A percentile compares a stretch with the other conserved stretches of the same genome.
Conservation (phyloP, 768 basidiomycete genomes). For the Gautieria morchelliformis region DNA sequence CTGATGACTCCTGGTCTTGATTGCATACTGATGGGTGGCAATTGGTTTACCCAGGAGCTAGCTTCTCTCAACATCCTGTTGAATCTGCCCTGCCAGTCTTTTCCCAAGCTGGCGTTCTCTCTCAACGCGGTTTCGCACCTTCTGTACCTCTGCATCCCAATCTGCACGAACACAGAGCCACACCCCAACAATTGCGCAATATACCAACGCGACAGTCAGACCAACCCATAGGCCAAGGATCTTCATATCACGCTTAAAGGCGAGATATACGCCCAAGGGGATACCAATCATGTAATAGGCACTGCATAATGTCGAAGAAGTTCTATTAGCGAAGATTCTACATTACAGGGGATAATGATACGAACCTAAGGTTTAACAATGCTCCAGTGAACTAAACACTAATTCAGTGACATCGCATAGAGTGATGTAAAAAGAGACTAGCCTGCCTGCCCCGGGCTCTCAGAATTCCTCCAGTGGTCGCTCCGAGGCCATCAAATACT, state of each 20-base stretch:
- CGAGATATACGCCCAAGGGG: constrained; percentile 71
- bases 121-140: constrained; percentile 32
- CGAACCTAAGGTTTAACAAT: constrained; percentile 63
- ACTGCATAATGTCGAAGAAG: constrained; percentile 18
- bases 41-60: too few relatives aligned
- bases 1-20: too few relatives aligned
- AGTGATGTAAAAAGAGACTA: neutral
- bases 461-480: constrained; percentile 66
- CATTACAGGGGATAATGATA: constrained; percentile 6
- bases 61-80: constrained; percentile 7
- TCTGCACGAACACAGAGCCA: constrained; percentile 47
- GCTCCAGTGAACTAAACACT: constrained; percentile 54
- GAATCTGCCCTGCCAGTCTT: constrained; percentile 42
- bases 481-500: constrained; percentile 71
- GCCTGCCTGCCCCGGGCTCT: constrained; percentile 71
- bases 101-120: constrained; percentile 8
- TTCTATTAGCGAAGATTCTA: constrained; percentile 8
- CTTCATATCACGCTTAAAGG: constrained; percentile 48
- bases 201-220: constrained; percentile 56
- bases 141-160: constrained; percentile 61
- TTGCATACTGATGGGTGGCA: too few relatives aligned
- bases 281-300: constrained; percentile 81
- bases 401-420: neutral
- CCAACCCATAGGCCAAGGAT: constrained; percentile 83
- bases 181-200: constrained; percentile 44